Evolutionary conservation across 768 basidiomycete genomes (phyloP).

Genomic region (Pleurotus eryngii): DNA sequence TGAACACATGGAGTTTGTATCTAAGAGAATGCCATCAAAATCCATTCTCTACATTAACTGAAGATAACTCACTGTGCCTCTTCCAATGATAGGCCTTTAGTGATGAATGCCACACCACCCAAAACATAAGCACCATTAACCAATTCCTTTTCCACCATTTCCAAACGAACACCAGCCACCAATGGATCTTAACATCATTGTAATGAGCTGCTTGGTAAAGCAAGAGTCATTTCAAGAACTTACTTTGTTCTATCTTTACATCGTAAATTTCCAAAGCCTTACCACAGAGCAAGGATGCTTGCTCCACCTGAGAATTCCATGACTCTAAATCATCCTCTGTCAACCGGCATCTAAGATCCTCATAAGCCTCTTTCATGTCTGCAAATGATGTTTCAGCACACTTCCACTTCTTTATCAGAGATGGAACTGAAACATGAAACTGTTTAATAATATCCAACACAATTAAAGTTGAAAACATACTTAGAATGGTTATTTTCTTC

Average conservation of each 20-base stretch:
- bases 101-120: background rate
- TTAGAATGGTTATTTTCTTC: slow-evolving; percentile 22
- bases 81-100: background rate
- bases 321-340: background rate
- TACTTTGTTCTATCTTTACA: background rate
- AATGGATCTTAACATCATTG: background rate
- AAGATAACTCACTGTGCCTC: slow-evolving; percentile 5
- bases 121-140: background rate
- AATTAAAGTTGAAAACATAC: slow-evolving; percentile 11
- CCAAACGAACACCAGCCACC: background rate
- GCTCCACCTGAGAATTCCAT: slow-evolving; percentile 2
- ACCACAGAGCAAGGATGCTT: background rate
- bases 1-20: background rate
- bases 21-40: too few species aligned
- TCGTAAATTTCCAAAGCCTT: background rate
- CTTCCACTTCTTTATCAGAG: slow-evolving; percentile 14
- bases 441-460: background rate
- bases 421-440: slow-evolving; percentile 4
- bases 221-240: background rate
- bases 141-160: background rate
- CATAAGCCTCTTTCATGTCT: background rate
- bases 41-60: background rate
- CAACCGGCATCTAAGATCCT: background rate
- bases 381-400: background rate
- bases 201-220: background rate